Evolutionary conservation across 2,329 filamentous ascomycete species (phyloP), one percentile per base, ranked within the genome.

Genomic region (Sordariomycetes sp.): DNA sequence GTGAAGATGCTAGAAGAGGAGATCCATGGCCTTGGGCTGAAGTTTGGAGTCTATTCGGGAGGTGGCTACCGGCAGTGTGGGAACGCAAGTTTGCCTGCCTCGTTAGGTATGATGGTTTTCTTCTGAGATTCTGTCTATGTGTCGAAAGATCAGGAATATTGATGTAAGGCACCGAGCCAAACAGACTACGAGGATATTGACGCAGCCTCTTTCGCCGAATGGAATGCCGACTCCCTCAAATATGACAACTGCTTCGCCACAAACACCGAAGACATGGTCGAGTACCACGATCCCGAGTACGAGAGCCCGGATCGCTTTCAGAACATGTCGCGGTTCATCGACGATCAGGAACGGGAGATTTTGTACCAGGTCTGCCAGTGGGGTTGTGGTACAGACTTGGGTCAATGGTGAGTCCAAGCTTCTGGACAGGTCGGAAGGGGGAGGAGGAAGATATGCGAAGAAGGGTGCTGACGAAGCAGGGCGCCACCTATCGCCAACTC

Each of bases 1-100:
- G 59, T 69, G 12, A 59, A 56, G 17, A 66, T 60, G 1, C 47
- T 75, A 4, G 64, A 65, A 1, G 60, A 72, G 3, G 66, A 59
- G 21, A 58, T 74, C 4, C 68, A 72, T 26, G 51, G 48, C 3
- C 47, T 70, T 1, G 65, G 65, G 0, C 43, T 74, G 11, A 58
- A 66, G 19, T 74, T 71, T 42, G 70, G 70, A 2, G 51, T 75
- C n/a, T 75, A 75, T 39, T 72, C 68, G 3, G 67, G 67, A 0
- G 61, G 55, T 5, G 61, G 62, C 2, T 61, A 64, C 23, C 48
- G 60, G 5, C 64, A 69, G 38, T 66, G 63, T 24, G 60, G 63
- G 2, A 61, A 56, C 3, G 51, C 48, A 1, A 55, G 59, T 12
- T 50, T 64, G 6, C 61, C 60, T 8, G 68, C 64, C 1, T 63